Conservation (phyloP, 257 asterid species). For the Scutellaria minor region DNA sequence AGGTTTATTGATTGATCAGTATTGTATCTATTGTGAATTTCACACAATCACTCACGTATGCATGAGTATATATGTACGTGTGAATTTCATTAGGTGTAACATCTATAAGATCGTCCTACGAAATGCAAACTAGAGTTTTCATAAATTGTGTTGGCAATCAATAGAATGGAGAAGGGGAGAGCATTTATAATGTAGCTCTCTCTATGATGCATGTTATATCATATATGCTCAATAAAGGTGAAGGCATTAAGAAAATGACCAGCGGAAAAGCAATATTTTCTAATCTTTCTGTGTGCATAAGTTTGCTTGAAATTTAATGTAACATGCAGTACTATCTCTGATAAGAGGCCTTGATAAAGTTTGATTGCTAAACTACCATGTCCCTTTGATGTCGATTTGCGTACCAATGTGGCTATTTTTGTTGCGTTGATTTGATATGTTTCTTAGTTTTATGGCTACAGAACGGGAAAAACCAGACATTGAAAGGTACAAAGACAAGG, state of each 20-base stretch:
- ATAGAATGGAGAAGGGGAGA: background rate
- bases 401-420: background rate
- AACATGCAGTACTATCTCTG: background rate
- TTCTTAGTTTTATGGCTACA: constrained; percentile 34
- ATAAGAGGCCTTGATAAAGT: background rate
- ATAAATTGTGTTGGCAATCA: background rate
- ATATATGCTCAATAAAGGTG: background rate
- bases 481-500: constrained; percentile 61
- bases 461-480: constrained; percentile 53
- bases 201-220: background rate
- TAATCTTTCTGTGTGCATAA: background rate
- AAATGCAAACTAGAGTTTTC: background rate
- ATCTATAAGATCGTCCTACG: too few relatives aligned
- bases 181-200: background rate
- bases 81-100: too few relatives aligned
- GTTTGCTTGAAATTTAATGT: background rate
- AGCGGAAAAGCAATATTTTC: background rate
- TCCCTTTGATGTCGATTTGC: background rate
- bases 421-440: constrained; percentile 9
- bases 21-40: background rate
- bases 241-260: background rate
- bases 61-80: too few relatives aligned
- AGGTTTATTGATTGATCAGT: constrained; percentile 9
- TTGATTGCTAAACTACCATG: background rate
- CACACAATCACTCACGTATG: background rate